Base-by-base conservation (phyloP, 2,329 filamentous ascomycete species). In the Fusarium neocosmosporiellum region DNA sequence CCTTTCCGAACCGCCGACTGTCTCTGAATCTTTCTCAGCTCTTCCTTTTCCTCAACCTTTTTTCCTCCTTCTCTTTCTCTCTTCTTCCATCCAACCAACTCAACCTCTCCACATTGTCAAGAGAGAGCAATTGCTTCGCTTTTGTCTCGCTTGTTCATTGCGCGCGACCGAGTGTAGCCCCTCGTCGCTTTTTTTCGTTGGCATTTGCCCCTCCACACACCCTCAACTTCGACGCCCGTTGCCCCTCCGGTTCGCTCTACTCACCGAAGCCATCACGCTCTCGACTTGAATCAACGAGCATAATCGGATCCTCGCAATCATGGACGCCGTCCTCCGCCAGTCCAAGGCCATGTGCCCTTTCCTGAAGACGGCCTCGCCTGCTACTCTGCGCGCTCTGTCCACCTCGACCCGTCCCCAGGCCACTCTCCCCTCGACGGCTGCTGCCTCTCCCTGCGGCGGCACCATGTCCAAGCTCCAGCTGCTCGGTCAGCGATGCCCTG, bases 261-360 rank as follows among this genome's bases (percentile, higher is more conserved):
- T 53, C 41, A 20, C 41, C 59, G 34, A 74, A 46, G 54, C 50
- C 64, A 58, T 62, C 63, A 60, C 18, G 46, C 48, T 60, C 61
- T 37, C 64, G 67, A 60, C 57, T 66, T 62, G 31, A 43, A 54
- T 7, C 50, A 37, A 34, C 48, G 39, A 58, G 46, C 29, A 34
- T 43, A 37, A 34, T 58, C 36, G 37, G 36, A 68, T 75, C 81
- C 71, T 80, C 68, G 62, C 63, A 74, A 62, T 27, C 69, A 99
- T 99, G 96, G 96, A 99, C 88, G 90, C 94, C 79, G 91, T 98
- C 78, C 91, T 98, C 79, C 94, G 94, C 83, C 95, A 98, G 85
- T 98, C 95, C 82, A 95, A 95, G 88, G 91, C 93, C 81, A 93
- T 99, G 92, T 99, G 96, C 86, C 96, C 96, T 64, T 99, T 99